phyloP scores from a whole-genome alignment of 1,284 basidiomycete genomes.

The Rhodofomes roseus region DNA sequence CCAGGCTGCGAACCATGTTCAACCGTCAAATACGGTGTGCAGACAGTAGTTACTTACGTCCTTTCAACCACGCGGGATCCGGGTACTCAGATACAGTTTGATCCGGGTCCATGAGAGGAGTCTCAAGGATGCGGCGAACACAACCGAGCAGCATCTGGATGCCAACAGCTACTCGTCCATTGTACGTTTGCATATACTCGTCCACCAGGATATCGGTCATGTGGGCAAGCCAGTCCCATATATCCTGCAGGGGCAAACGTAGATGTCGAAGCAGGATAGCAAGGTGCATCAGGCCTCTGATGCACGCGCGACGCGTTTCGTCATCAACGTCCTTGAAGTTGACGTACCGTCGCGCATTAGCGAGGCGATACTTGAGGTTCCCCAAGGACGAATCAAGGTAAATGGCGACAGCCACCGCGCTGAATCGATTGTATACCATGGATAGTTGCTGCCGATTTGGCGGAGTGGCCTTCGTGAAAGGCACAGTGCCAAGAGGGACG shows the following conservation, averaged over 20 bases:
- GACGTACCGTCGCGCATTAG: constrained; percentile 64
- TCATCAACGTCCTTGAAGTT: constrained; percentile 68
- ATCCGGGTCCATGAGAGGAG: constrained; percentile 38
- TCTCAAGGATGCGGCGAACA: constrained; percentile 58
- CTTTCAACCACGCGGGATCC: constrained; percentile 57
- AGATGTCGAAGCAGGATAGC: constrained; percentile 66
- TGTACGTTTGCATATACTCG: constrained; percentile 43
- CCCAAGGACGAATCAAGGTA: constrained; percentile 60
- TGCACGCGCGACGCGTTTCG: constrained; percentile 67
- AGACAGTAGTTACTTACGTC: constrained; percentile 41
- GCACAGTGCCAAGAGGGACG: constrained; percentile 70
- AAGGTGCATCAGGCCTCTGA: constrained; percentile 79
- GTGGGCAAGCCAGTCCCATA: constrained; percentile 67
- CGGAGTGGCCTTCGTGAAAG: constrained; percentile 54
- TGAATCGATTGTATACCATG: constrained; percentile 85
- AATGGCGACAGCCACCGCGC: constrained; percentile 73
- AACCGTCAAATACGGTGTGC: constrained; percentile 5
- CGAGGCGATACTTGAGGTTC: constrained; percentile 51
- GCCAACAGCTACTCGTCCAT: constrained; percentile 28
- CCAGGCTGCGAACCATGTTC: constrained; percentile 47
- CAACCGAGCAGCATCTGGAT: constrained; percentile 57
- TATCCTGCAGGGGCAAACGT: constrained; percentile 47
- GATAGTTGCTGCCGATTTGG: constrained; percentile 63
- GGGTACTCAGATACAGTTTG: constrained; percentile 47
- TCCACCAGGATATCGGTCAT: constrained; percentile 56